Percentiles rank a stretch among this genome's conserved stretches.
These are phyloP conservation scores for Entophlyctis luteolus DNA, from an alignment of 192 early-diverging fungal genomes.

Conservation along the genomic window DNA sequence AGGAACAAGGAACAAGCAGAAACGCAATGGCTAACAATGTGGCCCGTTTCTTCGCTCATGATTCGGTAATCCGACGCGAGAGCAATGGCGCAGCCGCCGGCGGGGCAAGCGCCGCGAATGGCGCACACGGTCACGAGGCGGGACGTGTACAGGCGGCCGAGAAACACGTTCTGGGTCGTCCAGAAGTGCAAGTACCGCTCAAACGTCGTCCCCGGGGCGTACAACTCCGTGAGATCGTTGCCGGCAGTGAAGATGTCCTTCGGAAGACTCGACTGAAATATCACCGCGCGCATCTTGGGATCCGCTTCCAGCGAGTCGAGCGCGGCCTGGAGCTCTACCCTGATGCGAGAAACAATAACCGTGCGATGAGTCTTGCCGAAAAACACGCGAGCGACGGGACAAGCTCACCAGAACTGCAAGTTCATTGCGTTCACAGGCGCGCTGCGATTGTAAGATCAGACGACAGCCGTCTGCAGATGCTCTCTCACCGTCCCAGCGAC, in stretches of 20 bases:
- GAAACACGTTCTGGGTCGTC: conserved; percentile 39
- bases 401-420: conserved; percentile 20
- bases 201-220: conserved; percentile 34
- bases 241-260: conserved; percentile 49
- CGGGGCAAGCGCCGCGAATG: conserved; percentile 47
- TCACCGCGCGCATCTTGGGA: conserved; percentile 31
- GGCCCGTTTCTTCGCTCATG: conserved; percentile 25
- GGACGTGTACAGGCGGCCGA: conserved; percentile 35
- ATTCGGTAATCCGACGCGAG: conserved; percentile 44
- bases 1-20: background rate
- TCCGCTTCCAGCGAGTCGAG: conserved; percentile 33
- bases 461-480: background rate
- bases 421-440: conserved; percentile 15
- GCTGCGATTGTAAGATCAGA: background rate
- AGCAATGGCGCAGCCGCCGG: conserved; percentile 40
- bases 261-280: conserved; percentile 40
- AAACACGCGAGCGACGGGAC: too few species aligned
- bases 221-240: conserved; percentile 44
- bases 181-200: conserved; percentile 44
- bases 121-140: conserved; percentile 36
- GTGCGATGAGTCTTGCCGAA: too few species aligned
- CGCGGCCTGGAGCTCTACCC: conserved; percentile 33
- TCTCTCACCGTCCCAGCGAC: background rate
- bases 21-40: conserved; percentile 36
- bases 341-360: too few species aligned